These are phyloP conservation scores for Taphrina confusa DNA, from an alignment of 1,139 yeast genomes.

Conservation along the genomic window DNA sequence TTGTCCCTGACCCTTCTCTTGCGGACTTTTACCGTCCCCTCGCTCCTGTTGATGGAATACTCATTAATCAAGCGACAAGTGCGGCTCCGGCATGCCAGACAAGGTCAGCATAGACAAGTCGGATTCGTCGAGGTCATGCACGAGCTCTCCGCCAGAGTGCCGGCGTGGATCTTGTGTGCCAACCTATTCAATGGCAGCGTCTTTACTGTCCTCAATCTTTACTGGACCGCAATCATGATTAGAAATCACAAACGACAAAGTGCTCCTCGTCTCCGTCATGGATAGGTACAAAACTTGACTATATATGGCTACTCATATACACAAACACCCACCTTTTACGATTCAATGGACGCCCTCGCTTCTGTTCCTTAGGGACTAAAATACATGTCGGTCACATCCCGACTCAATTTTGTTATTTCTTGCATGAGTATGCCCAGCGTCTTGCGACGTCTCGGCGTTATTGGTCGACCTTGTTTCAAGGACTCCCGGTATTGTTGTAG, in stretches of 20 bases:
- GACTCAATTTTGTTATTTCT: conserved; percentile 16
- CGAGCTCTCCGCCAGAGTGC: neutral
- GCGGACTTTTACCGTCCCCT: neutral
- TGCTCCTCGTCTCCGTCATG: neutral
- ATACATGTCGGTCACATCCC: conserved; percentile 6
- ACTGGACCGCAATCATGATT: conserved; percentile 4
- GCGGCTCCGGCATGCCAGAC: neutral
- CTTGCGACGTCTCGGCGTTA: conserved; percentile 3
- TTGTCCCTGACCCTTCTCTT: conserved; percentile 2
- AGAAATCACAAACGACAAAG: neutral
- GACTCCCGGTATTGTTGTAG: conserved; percentile 27
- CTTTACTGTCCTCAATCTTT: conserved; percentile 5
- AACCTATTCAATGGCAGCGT: neutral
- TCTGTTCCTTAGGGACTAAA: neutral
- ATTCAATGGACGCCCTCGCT: too few relatives aligned
- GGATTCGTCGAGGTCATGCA: neutral
- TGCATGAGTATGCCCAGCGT: conserved; percentile 19
- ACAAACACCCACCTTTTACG: too few relatives aligned
- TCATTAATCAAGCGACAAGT: conserved; percentile 1
- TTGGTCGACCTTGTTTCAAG: conserved; percentile 8
- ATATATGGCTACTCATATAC: too few relatives aligned
- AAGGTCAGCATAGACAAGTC: neutral
- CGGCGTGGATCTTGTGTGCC: neutral
- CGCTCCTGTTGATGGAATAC: neutral
- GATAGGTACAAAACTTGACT: too few relatives aligned